Evolutionary conservation across 495 filamentous ascomycete species (phyloP).

Genomic region (Hypoxylon cercidicola): DNA sequence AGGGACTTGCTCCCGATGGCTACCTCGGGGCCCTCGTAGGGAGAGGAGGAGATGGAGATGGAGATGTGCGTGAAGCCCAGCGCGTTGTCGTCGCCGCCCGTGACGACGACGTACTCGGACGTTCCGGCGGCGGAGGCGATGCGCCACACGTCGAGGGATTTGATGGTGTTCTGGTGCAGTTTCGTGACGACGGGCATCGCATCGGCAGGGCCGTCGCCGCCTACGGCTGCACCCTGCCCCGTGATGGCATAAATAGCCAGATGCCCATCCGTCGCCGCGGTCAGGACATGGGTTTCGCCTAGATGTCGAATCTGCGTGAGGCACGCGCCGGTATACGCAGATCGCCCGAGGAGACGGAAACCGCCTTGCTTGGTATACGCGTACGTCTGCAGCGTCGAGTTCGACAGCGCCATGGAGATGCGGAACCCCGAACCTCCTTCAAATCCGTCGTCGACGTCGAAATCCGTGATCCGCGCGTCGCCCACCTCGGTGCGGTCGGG

Average conservation of each 20-base stretch:
- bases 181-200: conserved; percentile 45
- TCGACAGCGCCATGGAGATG: conserved; percentile 77
- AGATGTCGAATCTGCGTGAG: conserved; percentile 74
- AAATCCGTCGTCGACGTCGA: conserved; percentile 56
- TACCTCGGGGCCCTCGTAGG: conserved; percentile 13
- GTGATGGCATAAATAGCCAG: conserved; percentile 51
- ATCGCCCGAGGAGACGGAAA: conserved; percentile 67
- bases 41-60: conserved; percentile 42
- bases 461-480: conserved; percentile 83
- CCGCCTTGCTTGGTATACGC: conserved; percentile 58
- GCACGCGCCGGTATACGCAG: conserved; percentile 80
- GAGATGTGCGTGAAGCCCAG: conserved; percentile 65
- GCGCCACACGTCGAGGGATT: conserved; percentile 59
- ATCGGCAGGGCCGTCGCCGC: background rate
- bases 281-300: conserved; percentile 58
- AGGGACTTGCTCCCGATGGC: conserved; percentile 57
- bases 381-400: conserved; percentile 78
- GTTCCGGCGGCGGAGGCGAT: conserved; percentile 31
- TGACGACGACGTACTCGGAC: conserved; percentile 64
- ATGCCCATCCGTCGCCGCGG: conserved; percentile 59
- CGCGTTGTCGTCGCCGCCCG: conserved; percentile 87
- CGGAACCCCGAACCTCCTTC: conserved; percentile 54
- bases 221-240: background rate
- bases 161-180: conserved; percentile 82
- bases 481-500: conserved; percentile 66